Percentiles rank a stretch among this genome's conserved stretches.
phyloP scores from a whole-genome alignment of 2,329 filamentous ascomycete species.

The Pestalotiopsis sp. region DNA sequence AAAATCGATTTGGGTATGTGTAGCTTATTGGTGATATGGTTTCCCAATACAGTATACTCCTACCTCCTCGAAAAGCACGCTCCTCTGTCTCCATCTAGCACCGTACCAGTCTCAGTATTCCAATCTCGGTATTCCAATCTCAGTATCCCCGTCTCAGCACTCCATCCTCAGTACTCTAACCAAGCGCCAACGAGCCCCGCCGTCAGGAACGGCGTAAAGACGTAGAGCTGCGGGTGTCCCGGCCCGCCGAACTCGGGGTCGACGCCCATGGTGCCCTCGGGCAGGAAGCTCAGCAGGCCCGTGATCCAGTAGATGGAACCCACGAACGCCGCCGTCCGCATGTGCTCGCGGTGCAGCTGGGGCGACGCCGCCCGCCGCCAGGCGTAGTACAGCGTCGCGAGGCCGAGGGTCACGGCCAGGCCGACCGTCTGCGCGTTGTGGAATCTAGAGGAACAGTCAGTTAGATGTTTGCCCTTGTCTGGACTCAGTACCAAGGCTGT shows the following conservation, averaged over 20 bases:
- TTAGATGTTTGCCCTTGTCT: too few relatives aligned
- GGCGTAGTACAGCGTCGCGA: slow-evolving; percentile 41
- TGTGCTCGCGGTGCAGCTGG: slow-evolving; percentile 30
- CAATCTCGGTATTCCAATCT: neutral
- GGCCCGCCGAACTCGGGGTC: slow-evolving; percentile 46
- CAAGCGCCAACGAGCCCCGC: slow-evolving; percentile 23
- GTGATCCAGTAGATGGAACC: slow-evolving; percentile 44
- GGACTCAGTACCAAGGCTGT: too few relatives aligned
- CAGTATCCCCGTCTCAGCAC: neutral
- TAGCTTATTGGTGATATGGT: too few relatives aligned
- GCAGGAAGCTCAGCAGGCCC: slow-evolving; percentile 37
- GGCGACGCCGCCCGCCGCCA: slow-evolving; percentile 31
- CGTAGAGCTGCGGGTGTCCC: slow-evolving; percentile 39
- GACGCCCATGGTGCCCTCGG: slow-evolving; percentile 39
- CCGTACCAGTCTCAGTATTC: too few relatives aligned
- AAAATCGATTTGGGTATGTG: too few relatives aligned
- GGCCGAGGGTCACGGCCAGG: slow-evolving; percentile 39
- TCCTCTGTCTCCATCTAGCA: too few relatives aligned
- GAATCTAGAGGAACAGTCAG: too few relatives aligned
- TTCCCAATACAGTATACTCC: too few relatives aligned
- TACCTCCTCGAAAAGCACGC: too few relatives aligned
- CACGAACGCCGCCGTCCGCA: slow-evolving; percentile 34
- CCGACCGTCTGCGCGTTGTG: slow-evolving; percentile 44
- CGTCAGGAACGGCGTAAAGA: slow-evolving; percentile 30
- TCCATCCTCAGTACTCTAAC: slow-evolving; percentile 6